A percentile compares a stretch with the other conserved stretches of the same genome.
Evolutionary conservation across 73 alveolate genomes (phyloP).

Genomic region (Blepharisma japonicum): DNA sequence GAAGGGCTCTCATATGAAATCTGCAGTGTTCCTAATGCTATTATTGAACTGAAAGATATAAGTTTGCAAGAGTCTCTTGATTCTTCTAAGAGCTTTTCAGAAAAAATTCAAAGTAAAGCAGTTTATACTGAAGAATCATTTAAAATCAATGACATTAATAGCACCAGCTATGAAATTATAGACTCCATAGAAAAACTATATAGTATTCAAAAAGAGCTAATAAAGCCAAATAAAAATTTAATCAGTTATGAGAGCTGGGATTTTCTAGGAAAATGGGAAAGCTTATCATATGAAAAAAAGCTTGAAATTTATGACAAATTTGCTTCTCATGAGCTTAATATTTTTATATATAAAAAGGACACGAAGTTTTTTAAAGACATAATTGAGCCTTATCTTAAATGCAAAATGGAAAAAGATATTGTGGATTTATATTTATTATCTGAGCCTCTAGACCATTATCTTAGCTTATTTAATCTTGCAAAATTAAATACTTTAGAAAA

Average conservation of each 20-base stretch:
- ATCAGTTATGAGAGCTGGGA: slow-evolving; percentile 41
- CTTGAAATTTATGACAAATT: slow-evolving; percentile 52
- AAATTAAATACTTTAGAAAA: slow-evolving; percentile 33
- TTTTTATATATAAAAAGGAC: slow-evolving; percentile 70
- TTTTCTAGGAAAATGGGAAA: slow-evolving; percentile 56
- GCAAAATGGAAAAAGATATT: slow-evolving; percentile 72
- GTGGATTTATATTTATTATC: slow-evolving; percentile 47
- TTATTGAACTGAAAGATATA: too few species aligned
- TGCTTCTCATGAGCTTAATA: slow-evolving; percentile 68
- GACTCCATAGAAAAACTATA: slow-evolving; percentile 25
- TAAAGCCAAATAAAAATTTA: slow-evolving; percentile 36
- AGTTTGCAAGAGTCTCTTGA: too few species aligned
- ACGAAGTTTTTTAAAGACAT: slow-evolving; percentile 57
- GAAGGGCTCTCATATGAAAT: too few species aligned
- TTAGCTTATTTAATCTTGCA: too few species aligned
- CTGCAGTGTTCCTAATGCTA: too few species aligned
- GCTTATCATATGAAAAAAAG: slow-evolving; percentile 53
- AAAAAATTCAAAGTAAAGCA: neutral
- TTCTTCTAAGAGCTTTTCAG: neutral
- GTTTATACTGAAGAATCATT: neutral
- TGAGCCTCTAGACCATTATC: slow-evolving; percentile 39
- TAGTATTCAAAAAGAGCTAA: neutral
- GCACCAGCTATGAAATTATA: slow-evolving; percentile 28
- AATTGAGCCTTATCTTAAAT: slow-evolving; percentile 52
- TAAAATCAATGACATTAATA: slow-evolving; percentile 24